phyloP scores from a whole-genome alignment of 1,284 basidiomycete genomes.

The Sparassis latifolia region DNA sequence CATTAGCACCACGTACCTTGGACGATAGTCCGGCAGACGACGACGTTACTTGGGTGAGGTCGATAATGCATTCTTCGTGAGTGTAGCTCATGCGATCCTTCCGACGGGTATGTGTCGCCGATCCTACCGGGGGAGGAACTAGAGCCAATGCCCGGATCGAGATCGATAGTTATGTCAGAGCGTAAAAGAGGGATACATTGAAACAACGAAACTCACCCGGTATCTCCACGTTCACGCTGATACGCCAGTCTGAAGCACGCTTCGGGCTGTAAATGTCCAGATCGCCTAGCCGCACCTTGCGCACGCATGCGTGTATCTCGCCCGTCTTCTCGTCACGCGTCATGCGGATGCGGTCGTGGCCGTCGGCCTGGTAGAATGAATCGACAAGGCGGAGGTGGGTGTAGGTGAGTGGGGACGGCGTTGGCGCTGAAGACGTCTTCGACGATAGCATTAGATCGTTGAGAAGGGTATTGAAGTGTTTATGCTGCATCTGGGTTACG shows the following conservation, averaged over 20 bases:
- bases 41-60: conserved; percentile 87
- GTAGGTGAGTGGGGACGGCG: conserved; percentile 62
- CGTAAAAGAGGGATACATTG: background rate
- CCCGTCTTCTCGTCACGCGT: conserved; percentile 77
- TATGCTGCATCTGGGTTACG: conserved; percentile 67
- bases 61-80: conserved; percentile 89
- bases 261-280: conserved; percentile 86
- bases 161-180: too few relatives aligned
- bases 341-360: conserved; percentile 59
- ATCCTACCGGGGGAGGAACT: conserved; percentile 59
- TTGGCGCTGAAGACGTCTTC: conserved; percentile 36
- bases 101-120: conserved; percentile 53
- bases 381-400: conserved; percentile 78
- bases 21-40: conserved; percentile 26
- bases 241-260: conserved; percentile 81
- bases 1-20: conserved; percentile 30
- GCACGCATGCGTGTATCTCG: conserved; percentile 58
- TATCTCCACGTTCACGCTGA: conserved; percentile 86
- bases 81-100: conserved; percentile 92
- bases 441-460: conserved; percentile 48
- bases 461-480: conserved; percentile 78
- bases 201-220: conserved; percentile 41
- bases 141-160: background rate
- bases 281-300: conserved; percentile 82
- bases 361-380: conserved; percentile 63